Conservation (phyloP, 2,329 filamentous ascomycete genomes). For the Alternaria rosae region DNA sequence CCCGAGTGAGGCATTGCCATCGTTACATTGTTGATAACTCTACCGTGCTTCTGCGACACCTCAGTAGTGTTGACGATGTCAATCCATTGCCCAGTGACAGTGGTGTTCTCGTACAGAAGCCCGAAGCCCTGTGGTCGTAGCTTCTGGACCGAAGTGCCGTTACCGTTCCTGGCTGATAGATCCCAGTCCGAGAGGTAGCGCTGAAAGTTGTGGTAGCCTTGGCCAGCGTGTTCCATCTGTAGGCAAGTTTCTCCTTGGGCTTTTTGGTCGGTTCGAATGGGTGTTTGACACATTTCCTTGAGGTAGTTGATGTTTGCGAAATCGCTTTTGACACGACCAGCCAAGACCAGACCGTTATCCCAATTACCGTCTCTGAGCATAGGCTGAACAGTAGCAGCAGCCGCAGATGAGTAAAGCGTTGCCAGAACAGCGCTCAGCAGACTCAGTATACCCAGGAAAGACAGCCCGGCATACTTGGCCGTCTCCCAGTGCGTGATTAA, state of each 20-base stretch:
- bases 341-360: constrained; percentile 56
- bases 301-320: constrained; percentile 72
- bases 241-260: constrained; percentile 66
- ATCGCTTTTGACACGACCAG: constrained; percentile 64
- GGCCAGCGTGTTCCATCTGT: constrained; percentile 72
- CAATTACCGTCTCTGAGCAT: constrained; percentile 68
- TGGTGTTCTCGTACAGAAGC: constrained; percentile 75
- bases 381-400: constrained; percentile 73
- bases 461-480: constrained; percentile 68
- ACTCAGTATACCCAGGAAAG: constrained; percentile 69
- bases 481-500: constrained; percentile 74
- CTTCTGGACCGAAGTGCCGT: constrained; percentile 52
- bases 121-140: constrained; percentile 67
- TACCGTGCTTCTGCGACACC: constrained; percentile 58
- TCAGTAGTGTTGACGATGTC: constrained; percentile 63
- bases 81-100: constrained; percentile 74
- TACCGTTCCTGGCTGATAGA: constrained; percentile 54
- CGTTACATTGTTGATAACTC: constrained; percentile 77
- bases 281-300: constrained; percentile 65
- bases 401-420: constrained; percentile 78
- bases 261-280: constrained; percentile 59
- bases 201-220: constrained; percentile 73
- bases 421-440: constrained; percentile 70
- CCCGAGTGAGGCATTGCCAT: constrained; percentile 79
- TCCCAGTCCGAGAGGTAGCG: constrained; percentile 66